Evolutionary conservation across 2,329 filamentous ascomycete species (phyloP), one percentile per base, ranked within the genome.

Genomic region (Rutstroemia sp.): DNA sequence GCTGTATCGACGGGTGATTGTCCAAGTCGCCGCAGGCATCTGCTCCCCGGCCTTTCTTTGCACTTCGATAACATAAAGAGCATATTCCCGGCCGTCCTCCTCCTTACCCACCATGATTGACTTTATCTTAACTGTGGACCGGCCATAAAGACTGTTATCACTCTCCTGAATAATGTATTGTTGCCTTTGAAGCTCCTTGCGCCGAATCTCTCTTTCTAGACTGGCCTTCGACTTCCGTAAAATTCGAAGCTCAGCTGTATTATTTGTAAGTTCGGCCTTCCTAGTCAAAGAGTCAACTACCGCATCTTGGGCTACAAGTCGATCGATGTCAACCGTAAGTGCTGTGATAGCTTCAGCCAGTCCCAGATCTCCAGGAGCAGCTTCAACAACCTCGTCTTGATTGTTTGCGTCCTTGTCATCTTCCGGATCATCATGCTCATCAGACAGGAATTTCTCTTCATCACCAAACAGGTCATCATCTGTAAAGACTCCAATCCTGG

Each of bases 81-180:
- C 94, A 69, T 88, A 99, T 68, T 99, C 94, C 64, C 90, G 87
- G 6, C 92, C 92, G 65, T 96, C 92, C 27, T 92, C 88, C 62
- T 97, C 94, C 60, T 85, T 87, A 5, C 91, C 92, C 14, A 96
- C 89, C 73, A 96, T 90, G 54, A 96, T 92, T 0, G 89, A 89
- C 67, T 94, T 94, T 69, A 99, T 96, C 64, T 82, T 87, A 65
- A 97, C 84, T 0, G 84, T 89, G 2, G 94, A 92, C 17, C 92
- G 88, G 2, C 94, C 94, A 67, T 95, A 97, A 23, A 99, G 77
- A 70, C 91, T 96, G 71, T 96, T 99, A 70, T 99, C 95, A 68
- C 91, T 96, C 72, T 99, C 94, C 72, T 99, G 94, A 7, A 97
- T 84, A 47, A 95, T 89, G 65, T 99, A 99, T 69, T 99, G 95